Evolutionary conservation across 169 alveolate species (phyloP).

Genomic region (Toxoplasma gondii): DNA sequence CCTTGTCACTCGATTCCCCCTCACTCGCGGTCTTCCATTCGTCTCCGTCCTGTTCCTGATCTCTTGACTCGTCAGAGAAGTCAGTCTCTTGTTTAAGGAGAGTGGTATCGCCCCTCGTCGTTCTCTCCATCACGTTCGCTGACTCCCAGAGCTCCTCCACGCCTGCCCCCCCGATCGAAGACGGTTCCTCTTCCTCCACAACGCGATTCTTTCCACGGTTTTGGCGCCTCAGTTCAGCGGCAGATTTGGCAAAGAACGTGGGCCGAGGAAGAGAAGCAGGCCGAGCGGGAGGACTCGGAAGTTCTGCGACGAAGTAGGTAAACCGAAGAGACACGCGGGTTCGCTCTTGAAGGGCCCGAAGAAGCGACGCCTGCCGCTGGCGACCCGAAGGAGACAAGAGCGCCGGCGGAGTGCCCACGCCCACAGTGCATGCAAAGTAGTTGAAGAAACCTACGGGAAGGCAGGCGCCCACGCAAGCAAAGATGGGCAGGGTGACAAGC

Average conservation of each 20-base stretch:
- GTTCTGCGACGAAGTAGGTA: conserved; percentile 32
- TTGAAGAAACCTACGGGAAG: conserved; percentile 4
- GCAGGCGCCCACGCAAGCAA: neutral
- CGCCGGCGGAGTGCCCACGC: conserved; percentile 20
- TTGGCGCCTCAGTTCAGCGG: neutral
- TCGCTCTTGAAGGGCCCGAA: neutral
- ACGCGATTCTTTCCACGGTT: neutral
- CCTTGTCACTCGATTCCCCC: neutral
- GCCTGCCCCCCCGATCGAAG: neutral
- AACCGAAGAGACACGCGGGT: neutral
- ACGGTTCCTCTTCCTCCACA: neutral
- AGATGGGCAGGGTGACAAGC: too few species aligned
- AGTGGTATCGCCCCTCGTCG: too few species aligned
- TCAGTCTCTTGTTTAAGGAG: too few species aligned
- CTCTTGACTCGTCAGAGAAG: neutral
- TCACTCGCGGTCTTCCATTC: neutral
- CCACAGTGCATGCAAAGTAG: conserved; percentile 23
- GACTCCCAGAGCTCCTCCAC: conserved; percentile 2
- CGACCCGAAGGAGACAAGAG: neutral
- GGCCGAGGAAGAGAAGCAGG: neutral
- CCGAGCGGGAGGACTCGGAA: neutral
- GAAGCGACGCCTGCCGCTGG: neutral
- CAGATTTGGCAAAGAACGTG: neutral
- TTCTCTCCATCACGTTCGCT: neutral
- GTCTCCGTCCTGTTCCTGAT: too few species aligned